Percentiles rank a stretch among this genome's conserved stretches.
phyloP scores from a whole-genome alignment of 225 moss, liverwort and hornwort species.

The Takakia lepidozioides region DNA sequence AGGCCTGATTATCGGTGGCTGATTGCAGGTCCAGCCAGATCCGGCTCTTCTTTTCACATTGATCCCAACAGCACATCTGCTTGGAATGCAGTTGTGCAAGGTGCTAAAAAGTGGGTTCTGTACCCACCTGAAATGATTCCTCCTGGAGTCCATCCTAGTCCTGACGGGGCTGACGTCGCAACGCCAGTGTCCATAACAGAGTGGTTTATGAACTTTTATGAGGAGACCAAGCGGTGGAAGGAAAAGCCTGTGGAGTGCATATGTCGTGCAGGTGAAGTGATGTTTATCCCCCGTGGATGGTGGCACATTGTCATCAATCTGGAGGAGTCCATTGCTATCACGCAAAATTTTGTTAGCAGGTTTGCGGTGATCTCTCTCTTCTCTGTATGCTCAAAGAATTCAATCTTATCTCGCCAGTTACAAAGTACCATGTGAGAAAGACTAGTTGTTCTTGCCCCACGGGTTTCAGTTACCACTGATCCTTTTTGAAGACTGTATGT shows the following conservation, averaged over 20 bases:
- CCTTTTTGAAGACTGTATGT: too few relatives aligned
- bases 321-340: conserved; percentile 91
- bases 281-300: conserved; percentile 93
- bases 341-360: conserved; percentile 97
- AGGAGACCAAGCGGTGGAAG: conserved; percentile 48
- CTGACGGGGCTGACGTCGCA: conserved; percentile 89
- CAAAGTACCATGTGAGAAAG: neutral
- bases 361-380: conserved; percentile 16
- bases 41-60: conserved; percentile 93
- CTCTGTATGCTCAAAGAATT: too few relatives aligned
- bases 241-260: conserved; percentile 88
- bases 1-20: conserved; percentile 92
- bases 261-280: conserved; percentile 76
- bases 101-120: conserved; percentile 94
- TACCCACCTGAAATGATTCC: conserved; percentile 81
- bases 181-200: conserved; percentile 93
- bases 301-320: conserved; percentile 96
- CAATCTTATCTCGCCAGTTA: too few relatives aligned
- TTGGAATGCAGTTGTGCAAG: conserved; percentile 89
- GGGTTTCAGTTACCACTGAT: neutral
- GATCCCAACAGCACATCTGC: conserved; percentile 97
- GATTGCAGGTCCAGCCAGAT: conserved; percentile 83
- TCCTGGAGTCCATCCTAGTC: conserved; percentile 87
- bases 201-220: conserved; percentile 98
- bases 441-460: too few relatives aligned